These are phyloP conservation scores for Erodium moschatum DNA, from an alignment of 441 rosid species.

Conservation along the genomic window DNA sequence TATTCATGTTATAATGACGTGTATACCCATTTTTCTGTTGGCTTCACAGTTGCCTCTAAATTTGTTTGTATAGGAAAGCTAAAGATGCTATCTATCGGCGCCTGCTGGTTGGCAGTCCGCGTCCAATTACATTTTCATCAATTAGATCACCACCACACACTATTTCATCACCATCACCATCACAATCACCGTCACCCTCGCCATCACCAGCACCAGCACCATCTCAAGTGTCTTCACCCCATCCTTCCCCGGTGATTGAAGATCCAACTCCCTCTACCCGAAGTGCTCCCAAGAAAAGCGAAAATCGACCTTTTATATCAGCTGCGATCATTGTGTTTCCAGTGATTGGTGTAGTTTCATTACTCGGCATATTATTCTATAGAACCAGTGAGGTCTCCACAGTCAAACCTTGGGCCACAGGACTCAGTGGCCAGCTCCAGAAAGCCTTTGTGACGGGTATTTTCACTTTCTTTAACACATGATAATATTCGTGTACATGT, in stretches of 20 bases:
- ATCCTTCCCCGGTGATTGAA: not conserved
- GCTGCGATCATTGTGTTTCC: constrained; percentile 28
- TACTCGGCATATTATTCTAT: constrained; percentile 25
- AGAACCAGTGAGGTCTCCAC: constrained; percentile 30
- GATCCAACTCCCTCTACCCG: not conserved
- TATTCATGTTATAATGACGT: not conserved
- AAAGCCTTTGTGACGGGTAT: constrained; percentile 57
- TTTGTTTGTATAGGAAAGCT: not conserved
- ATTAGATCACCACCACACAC: no score
- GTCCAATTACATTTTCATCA: no score
- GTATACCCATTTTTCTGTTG: not conserved
- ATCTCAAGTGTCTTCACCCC: not conserved
- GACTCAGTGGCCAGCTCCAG: constrained; percentile 64
- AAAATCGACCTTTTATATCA: constrained; percentile 6
- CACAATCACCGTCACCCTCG: no score
- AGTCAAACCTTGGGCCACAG: constrained; percentile 65
- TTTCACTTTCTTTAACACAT: constrained; percentile 12
- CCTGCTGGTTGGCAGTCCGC: constrained; percentile 15
- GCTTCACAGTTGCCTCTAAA: not conserved
- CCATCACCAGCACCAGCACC: not conserved
- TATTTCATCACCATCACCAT: no score
- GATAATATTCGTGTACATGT: not conserved
- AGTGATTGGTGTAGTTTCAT: constrained; percentile 23
- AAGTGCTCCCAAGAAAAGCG: not conserved
- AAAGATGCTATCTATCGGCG: constrained; percentile 34